Base-by-base conservation (phyloP, 2,329 filamentous ascomycete species). In the Curvularia lunata region DNA sequence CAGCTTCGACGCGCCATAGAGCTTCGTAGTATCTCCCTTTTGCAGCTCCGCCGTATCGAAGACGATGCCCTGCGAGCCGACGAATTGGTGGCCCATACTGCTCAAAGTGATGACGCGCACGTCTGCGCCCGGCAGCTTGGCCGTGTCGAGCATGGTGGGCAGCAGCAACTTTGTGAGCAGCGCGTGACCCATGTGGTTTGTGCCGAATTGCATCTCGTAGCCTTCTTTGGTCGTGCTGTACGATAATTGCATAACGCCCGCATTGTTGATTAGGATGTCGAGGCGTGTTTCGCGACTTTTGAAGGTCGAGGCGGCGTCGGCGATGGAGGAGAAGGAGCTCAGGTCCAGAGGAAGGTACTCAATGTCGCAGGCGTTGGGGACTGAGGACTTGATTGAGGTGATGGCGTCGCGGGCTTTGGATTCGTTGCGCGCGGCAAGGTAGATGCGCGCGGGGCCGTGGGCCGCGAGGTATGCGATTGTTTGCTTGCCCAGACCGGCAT, bases 131-230 rank as follows among this genome's bases (percentile, higher is more conserved):
- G 71, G 69, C 19, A 70, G 19, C 52, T 75, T 62, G 5, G 79
- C 78, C 0, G 82, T 83, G 16, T 73, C 61, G 9, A 77, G 70
- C 48, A 84, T 65, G 0, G 68, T 72, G 1, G 80, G 80, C 1
- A 82, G 66, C 0, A 84, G 75, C 2, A 82, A 72, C 37, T 79
- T 80, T 8, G 77, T 82, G 12, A 84, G 64, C 0, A 83, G 73
- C 3, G 80, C 79, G 59, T 82, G 82, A n/a, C 81, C 82, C 59
- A 84, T 70, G 70, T 83, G 79, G 61, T 84, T 84, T 9, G 79
- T 82, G 30, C 80, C 82, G 55, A 84, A 80, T 50, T 83, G 80
- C 30, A 80, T 75, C 65, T 84, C 82, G 59, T 81, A 82, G 42
- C 80, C 81, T 42, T 84, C 80, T 18, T 75, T 70, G 0, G 81